phyloP scores from a whole-genome alignment of 371 early-diverging fungal species.

The Zychaea mexicana region DNA sequence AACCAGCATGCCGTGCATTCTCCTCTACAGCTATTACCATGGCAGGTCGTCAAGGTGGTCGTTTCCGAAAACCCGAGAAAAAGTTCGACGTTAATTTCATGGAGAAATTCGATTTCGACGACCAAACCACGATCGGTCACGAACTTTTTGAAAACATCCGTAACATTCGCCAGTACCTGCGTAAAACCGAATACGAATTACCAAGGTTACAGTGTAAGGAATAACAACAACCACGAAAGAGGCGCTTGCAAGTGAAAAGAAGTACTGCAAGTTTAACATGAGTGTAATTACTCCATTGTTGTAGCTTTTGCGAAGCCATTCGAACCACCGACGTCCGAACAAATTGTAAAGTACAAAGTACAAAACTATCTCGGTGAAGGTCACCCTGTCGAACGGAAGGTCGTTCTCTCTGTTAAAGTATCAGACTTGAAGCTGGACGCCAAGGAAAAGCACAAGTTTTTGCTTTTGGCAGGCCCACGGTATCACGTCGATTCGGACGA shows the following conservation, averaged over 20 bases:
- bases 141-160: constrained; percentile 57
- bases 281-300: too few species aligned
- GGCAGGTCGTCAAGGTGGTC: constrained; percentile 40
- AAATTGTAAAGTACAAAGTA: constrained; percentile 62
- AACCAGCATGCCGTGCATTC: constrained; percentile 19
- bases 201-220: constrained; percentile 63
- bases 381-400: constrained; percentile 64
- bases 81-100: constrained; percentile 55
- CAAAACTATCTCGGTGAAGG: constrained; percentile 64
- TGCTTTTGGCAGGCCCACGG: constrained; percentile 62
- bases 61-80: constrained; percentile 44
- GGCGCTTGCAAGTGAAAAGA: not conserved
- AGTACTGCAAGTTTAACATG: not conserved
- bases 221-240: not conserved
- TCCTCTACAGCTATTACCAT: constrained; percentile 29
- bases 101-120: constrained; percentile 62
- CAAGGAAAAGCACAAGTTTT: constrained; percentile 58
- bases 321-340: constrained; percentile 50
- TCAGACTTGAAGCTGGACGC: constrained; percentile 50
- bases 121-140: constrained; percentile 62
- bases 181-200: constrained; percentile 65
- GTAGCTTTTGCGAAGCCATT: constrained; percentile 62
- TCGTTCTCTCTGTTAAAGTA: constrained; percentile 59
- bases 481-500: constrained; percentile 57
- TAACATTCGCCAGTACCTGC: constrained; percentile 64